Percentiles rank a stretch among this genome's conserved stretches.
phyloP scores from a whole-genome alignment of 148 eudicot genomes.

The Rhododendron ferrugineum region DNA sequence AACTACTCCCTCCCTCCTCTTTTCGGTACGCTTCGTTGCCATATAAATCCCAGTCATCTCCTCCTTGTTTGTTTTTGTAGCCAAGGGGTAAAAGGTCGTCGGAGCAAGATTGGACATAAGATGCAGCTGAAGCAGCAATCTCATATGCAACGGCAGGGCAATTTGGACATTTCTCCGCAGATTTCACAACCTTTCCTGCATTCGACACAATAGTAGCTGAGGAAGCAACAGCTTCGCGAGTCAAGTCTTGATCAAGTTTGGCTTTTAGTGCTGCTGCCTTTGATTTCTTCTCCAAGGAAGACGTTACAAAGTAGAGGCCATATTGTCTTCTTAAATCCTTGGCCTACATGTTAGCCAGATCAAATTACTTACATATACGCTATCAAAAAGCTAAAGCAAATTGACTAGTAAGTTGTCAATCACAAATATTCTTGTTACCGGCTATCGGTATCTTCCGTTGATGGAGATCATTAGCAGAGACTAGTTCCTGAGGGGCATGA shows the following conservation, averaged over 20 bases:
- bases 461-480: neutral
- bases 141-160: conserved; percentile 45
- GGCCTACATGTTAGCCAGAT: conserved; percentile 26
- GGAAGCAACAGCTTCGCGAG: conserved; percentile 10
- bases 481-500: neutral
- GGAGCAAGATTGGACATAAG: conserved; percentile 49
- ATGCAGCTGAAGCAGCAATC: conserved; percentile 78
- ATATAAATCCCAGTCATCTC: neutral
- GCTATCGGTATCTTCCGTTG: neutral
- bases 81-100: conserved; percentile 21
- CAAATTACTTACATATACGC: neutral
- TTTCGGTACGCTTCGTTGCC: neutral
- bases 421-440: neutral
- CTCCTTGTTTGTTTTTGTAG: conserved; percentile 13
- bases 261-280: conserved; percentile 40
- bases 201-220: conserved; percentile 6
- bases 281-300: conserved; percentile 74
- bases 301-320: conserved; percentile 49
- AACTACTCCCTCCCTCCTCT: conserved; percentile 10
- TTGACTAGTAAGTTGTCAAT: neutral
- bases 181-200: neutral
- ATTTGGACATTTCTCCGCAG: conserved; percentile 16
- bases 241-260: conserved; percentile 37
- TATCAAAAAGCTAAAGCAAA: neutral
- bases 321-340: conserved; percentile 45